Conservation (phyloP, 352 stramenopile genomes). For the Globisporangium camurandrum region DNA sequence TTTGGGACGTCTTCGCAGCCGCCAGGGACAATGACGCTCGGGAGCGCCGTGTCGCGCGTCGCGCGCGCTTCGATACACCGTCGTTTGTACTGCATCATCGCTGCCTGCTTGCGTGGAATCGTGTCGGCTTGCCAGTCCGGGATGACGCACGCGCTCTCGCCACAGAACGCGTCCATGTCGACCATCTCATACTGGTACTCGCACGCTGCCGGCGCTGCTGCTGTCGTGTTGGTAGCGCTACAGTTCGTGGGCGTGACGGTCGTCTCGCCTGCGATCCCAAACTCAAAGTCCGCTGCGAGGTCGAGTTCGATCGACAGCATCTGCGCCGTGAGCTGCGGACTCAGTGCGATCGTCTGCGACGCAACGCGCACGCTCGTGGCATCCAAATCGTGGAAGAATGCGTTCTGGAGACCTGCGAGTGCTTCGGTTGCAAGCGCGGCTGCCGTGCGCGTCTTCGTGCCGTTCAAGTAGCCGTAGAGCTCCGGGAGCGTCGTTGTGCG, state of each 20-base stretch:
- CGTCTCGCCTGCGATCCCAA: conserved; percentile 4
- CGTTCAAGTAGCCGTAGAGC: conserved; percentile 18
- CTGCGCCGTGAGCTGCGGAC: conserved; percentile 10
- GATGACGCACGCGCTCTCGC: conserved; percentile 8
- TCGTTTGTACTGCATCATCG: conserved; percentile 17
- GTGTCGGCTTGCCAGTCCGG: conserved; percentile 12
- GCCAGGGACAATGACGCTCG: conserved; percentile 9
- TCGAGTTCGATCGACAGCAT: conserved; percentile 8
- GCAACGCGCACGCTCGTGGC: not conserved
- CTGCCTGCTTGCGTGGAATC: conserved; percentile 12
- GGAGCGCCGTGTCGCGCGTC: conserved; percentile 5
- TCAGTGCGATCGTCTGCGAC: conserved; percentile 6
- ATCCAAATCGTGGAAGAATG: conserved; percentile 12
- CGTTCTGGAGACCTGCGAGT: conserved; percentile 1
- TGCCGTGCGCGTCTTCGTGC: conserved; percentile 8
- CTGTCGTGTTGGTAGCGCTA: too few species aligned
- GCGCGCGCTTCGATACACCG: conserved; percentile 1
- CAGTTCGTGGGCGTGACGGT: conserved; percentile 4
- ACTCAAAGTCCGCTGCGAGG: conserved; percentile 12
- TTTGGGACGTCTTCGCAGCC: conserved; percentile 10
- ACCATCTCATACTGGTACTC: conserved; percentile 9
- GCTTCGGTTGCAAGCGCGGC: conserved; percentile 7
- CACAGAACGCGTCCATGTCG: conserved; percentile 10
- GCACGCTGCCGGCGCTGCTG: conserved; percentile 7
- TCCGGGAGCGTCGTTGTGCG: conserved; percentile 2